Base-by-base conservation (phyloP, 2,329 filamentous ascomycete genomes). In the Hypoxylon sp. region DNA sequence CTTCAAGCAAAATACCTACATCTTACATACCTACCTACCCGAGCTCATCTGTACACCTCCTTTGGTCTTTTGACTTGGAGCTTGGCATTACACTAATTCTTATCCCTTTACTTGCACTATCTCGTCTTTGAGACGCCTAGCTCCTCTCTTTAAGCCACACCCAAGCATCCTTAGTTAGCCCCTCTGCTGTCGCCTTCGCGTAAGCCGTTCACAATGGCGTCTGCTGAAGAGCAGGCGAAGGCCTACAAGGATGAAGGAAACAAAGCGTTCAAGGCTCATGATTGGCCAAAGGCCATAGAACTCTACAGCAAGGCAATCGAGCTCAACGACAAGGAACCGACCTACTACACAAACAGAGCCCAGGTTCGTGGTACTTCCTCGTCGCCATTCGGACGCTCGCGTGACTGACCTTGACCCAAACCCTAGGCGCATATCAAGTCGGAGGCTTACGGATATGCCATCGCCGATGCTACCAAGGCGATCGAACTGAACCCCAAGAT, bases 231-330 rank as follows among this genome's bases (percentile, higher is more conserved):
- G 78, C 88, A 92, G 78, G 95, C 95, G 54, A 86, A 89, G 71
- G 91, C 90, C 76, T 84, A 97, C 73, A 99, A 99, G 83, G 91
- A 96, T 79, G 87, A 96, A 80, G 96, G 96, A 78, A 99, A 99
- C 81, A 92, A 94, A 76, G 93, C 93, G 55, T 98, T 98, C 80
- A 88, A 89, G 60, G 84, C 89, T 30, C 93, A 97, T 75, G 91
- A 98, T 82, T 99, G 92, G 91, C 87, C 86, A 9, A 82, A 85
- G 2, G 96, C 96, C 6, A 85, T 97, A 68, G 89, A 94, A 1
- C 88, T 89, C 71, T 99, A 99, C 80, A 89, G 88, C 58, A 87
- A 96, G 80, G 95, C 95, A 24, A 98, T 99, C 76, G 89, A 91
- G 65, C 81, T 92, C 71, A 90, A 97, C 80, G 87, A 91, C 76